These are phyloP conservation scores for Thelephora terrestris DNA, from an alignment of 1,284 basidiomycete genomes.

Conservation along the genomic window DNA sequence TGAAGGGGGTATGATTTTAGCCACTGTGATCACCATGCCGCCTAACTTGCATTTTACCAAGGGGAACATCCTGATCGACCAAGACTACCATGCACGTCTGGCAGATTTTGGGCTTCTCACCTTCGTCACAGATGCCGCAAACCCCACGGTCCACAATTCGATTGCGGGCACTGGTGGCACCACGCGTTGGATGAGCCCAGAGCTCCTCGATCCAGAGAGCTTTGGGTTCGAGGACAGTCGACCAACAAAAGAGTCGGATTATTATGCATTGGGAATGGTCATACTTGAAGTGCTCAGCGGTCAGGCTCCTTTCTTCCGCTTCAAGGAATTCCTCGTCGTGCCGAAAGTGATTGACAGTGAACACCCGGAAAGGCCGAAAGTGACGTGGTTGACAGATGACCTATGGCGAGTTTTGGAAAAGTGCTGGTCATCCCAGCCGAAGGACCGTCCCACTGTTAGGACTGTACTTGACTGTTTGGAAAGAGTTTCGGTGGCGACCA, in stretches of 20 bases:
- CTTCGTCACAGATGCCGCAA: slow-evolving; percentile 5
- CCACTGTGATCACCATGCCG: no score
- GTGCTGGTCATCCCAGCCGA: neutral
- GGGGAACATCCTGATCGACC: slow-evolving; percentile 9
- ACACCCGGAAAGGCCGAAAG: neutral
- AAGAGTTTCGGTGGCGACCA: no score
- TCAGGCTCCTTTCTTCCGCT: neutral
- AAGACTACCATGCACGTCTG: slow-evolving; percentile 1
- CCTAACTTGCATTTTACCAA: neutral
- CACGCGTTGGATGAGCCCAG: slow-evolving; percentile 11
- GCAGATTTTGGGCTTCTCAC: slow-evolving; percentile 12
- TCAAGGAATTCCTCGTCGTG: neutral
- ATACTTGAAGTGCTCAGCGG: neutral
- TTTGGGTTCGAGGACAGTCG: neutral
- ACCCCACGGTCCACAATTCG: neutral
- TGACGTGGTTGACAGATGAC: neutral
- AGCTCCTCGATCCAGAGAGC: slow-evolving; percentile 3
- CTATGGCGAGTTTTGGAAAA: neutral
- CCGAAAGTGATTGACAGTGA: neutral
- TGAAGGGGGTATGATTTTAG: slow-evolving; percentile 8
- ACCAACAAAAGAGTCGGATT: no score
- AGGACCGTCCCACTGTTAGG: neutral
- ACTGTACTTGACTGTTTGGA: neutral
- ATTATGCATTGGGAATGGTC: no score
- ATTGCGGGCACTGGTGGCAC: slow-evolving; percentile 5